These are phyloP conservation scores for Mucor piriformis DNA, from an alignment of 371 early-diverging fungal genomes.

Conservation along the genomic window DNA sequence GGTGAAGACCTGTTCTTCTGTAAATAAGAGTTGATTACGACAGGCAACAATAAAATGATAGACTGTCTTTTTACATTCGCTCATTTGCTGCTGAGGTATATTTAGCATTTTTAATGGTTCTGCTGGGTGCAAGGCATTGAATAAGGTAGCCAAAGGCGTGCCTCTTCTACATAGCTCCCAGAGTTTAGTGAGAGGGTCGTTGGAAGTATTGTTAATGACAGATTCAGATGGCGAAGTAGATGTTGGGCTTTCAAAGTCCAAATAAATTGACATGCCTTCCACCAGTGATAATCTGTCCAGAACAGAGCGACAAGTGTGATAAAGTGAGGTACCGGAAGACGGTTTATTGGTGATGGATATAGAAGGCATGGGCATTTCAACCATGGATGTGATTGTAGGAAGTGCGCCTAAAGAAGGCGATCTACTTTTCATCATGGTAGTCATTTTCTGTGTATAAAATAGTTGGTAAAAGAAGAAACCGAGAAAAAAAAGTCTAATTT, in stretches of 20 bases:
- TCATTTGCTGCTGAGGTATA: constrained; percentile 29
- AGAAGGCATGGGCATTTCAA: constrained; percentile 34
- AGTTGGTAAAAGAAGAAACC: not conserved
- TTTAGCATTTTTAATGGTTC: constrained; percentile 59
- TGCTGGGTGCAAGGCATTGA: constrained; percentile 73
- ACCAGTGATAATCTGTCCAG: constrained; percentile 62
- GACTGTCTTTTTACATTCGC: constrained; percentile 82
- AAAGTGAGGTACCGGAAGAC: constrained; percentile 55
- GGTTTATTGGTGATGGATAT: constrained; percentile 40
- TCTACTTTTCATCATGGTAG: constrained; percentile 23
- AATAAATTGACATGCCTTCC: constrained; percentile 61
- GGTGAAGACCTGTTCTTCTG: constrained; percentile 83
- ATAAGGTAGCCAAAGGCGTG: constrained; percentile 79
- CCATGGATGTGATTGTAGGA: constrained; percentile 21
- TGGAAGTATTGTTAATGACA: constrained; percentile 15
- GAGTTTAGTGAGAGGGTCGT: constrained; percentile 83
- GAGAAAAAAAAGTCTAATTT: constrained; percentile 1
- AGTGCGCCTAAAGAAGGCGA: constrained; percentile 36
- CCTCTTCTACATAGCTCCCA: constrained; percentile 91
- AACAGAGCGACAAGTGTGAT: constrained; percentile 65
- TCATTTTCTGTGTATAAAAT: constrained; percentile 1
- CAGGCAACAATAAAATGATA: constrained; percentile 83
- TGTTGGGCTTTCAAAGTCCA: constrained; percentile 30
- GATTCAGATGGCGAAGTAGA: constrained; percentile 32
- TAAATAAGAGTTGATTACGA: constrained; percentile 65